Conservation (phyloP, 1,139 yeast genomes). For the Geotrichum cucujoidarum region DNA sequence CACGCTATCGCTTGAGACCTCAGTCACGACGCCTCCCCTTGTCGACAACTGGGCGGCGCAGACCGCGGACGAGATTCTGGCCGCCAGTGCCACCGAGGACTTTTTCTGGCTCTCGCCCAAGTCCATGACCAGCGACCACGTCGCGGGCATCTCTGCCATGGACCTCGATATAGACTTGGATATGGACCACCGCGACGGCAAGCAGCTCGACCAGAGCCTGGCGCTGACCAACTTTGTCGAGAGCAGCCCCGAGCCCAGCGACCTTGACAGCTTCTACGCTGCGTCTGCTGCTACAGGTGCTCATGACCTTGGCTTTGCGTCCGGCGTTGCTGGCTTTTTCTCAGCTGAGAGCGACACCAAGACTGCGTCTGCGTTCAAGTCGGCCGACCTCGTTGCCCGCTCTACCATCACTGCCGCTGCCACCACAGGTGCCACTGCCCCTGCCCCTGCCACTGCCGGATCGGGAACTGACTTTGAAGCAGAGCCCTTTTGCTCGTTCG, state of each 20-base stretch:
- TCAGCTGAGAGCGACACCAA: neutral
- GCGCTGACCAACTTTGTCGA: neutral
- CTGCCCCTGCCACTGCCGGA: neutral
- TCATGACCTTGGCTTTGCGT: too few relatives aligned
- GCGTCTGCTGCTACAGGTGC: too few relatives aligned
- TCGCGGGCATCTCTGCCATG: neutral
- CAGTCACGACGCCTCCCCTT: constrained; percentile 3
- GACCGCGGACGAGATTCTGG: constrained; percentile 14
- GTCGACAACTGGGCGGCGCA: constrained; percentile 3
- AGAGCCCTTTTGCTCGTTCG: constrained; percentile 11
- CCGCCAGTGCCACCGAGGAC: constrained; percentile 14
- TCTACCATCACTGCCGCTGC: too few relatives aligned
- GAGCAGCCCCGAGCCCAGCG: neutral
- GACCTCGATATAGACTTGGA: neutral
- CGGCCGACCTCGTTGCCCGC: too few relatives aligned
- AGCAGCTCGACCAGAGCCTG: neutral
- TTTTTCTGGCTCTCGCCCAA: constrained; percentile 16
- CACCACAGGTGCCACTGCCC: neutral
- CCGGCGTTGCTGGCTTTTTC: too few relatives aligned
- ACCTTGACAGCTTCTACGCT: neutral
- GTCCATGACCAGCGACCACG: constrained; percentile 4
- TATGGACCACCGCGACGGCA: neutral
- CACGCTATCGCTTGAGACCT: neutral
- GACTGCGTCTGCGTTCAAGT: too few relatives aligned
- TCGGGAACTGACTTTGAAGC: constrained; percentile 1